phyloP scores from a whole-genome alignment of 805 yeast genomes.

The Hemisphaericaspora nanyangensis region DNA sequence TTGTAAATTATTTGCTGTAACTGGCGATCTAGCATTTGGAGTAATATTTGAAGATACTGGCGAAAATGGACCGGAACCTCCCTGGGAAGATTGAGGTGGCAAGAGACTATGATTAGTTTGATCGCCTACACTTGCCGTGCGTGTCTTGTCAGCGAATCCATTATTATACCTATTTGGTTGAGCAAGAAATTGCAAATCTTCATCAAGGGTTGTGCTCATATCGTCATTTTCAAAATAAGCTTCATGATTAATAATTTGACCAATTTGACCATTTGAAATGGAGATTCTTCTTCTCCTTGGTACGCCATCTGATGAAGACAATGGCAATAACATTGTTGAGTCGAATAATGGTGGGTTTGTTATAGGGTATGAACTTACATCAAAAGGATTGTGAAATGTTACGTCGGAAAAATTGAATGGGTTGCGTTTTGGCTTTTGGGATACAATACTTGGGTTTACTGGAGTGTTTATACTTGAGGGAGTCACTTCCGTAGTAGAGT shows the following conservation, averaged over 20 bases:
- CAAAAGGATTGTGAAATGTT: conserved; percentile 35
- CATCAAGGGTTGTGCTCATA: conserved; percentile 1
- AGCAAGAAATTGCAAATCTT: conserved; percentile 2
- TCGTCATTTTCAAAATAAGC: conserved; percentile 29
- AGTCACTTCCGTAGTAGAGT: too few species aligned
- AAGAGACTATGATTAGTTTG: neutral
- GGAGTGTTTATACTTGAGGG: too few species aligned
- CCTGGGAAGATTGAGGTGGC: neutral
- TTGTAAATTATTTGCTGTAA: neutral
- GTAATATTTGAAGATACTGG: neutral
- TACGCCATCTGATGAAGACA: conserved; percentile 26
- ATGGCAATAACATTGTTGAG: conserved; percentile 36
- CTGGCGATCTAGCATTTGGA: neutral
- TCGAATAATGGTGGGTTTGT: conserved; percentile 48
- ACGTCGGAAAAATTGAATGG: neutral
- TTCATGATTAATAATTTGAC: conserved; percentile 57
- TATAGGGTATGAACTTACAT: conserved; percentile 36
- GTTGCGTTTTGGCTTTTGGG: neutral
- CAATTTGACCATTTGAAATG: conserved; percentile 81
- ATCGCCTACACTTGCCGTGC: neutral
- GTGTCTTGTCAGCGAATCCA: neutral
- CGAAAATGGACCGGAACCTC: neutral
- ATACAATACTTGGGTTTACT: too few species aligned
- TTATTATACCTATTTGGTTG: neutral
- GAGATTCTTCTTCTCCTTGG: conserved; percentile 64